Evolutionary conservation across 345 rosid species (phyloP).

Genomic region (Toxicodendron radicans): DNA sequence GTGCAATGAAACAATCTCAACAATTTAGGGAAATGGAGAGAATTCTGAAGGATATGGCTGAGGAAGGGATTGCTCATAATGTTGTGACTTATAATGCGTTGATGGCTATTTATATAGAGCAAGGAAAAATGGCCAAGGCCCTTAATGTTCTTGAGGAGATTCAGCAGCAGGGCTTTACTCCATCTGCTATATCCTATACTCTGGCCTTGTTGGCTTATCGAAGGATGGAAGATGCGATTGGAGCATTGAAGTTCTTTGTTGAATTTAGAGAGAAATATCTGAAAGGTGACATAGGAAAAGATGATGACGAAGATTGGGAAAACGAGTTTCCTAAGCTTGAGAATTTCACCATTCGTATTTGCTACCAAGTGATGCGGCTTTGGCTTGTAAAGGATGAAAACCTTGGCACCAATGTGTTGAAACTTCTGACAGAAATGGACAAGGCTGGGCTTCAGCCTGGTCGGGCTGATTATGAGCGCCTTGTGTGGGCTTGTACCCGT

Average conservation of each 20-base stretch:
- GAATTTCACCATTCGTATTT: conserved; percentile 62
- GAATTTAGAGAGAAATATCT: conserved; percentile 59
- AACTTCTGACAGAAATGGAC: conserved; percentile 71
- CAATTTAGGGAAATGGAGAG: conserved; percentile 45
- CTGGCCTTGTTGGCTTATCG: conserved; percentile 78
- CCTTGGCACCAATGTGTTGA: conserved; percentile 52
- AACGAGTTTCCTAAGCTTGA: conserved; percentile 62
- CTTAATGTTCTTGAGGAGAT: conserved; percentile 68
- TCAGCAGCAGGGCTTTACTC: conserved; percentile 53
- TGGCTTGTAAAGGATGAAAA: conserved; percentile 72
- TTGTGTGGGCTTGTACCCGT: conserved; percentile 89
- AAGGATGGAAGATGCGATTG: conserved; percentile 76
- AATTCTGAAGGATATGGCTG: conserved; percentile 63
- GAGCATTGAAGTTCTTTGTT: conserved; percentile 66
- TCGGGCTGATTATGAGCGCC: conserved; percentile 71
- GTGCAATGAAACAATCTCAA: conserved; percentile 62
- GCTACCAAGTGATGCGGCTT: conserved; percentile 81
- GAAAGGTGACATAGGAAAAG: conserved; percentile 56
- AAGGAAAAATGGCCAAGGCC: conserved; percentile 55
- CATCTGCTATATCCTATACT: conserved; percentile 72
- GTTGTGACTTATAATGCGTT: conserved; percentile 72
- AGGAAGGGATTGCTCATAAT: conserved; percentile 64
- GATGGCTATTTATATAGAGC: conserved; percentile 69
- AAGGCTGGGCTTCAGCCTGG: conserved; percentile 49
- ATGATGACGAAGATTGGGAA: conserved; percentile 51